Conservation (phyloP, 2,329 filamentous ascomycete species). For the Botrytis squamosa region DNA sequence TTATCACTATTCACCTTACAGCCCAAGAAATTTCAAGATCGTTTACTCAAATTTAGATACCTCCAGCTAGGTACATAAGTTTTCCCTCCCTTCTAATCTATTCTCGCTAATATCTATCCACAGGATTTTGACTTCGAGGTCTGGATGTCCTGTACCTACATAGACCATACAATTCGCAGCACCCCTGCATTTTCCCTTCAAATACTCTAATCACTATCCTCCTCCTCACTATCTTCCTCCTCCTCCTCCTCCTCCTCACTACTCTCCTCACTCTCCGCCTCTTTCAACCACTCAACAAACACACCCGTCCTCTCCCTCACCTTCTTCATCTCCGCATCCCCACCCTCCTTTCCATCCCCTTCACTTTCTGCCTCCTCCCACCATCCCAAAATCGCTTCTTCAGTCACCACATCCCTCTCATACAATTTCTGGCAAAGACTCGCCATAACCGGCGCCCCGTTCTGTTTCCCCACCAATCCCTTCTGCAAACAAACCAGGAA, state of each 20-base stretch:
- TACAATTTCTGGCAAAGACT: conserved; percentile 83
- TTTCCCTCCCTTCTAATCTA: neutral
- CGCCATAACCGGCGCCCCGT: conserved; percentile 67
- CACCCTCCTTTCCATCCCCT: neutral
- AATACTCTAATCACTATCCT: neutral
- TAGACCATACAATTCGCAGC: neutral
- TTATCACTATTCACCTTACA: neutral
- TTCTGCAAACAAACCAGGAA: conserved; percentile 80
- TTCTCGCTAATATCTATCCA: neutral
- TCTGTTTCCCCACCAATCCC: conserved; percentile 66
- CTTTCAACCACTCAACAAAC: conserved; percentile 81
- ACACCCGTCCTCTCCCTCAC: conserved; percentile 59
- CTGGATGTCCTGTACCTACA: neutral
- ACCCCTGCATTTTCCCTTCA: neutral
- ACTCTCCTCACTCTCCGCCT: conserved; percentile 64
- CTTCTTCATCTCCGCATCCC: conserved; percentile 4
- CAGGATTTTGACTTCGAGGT: neutral
- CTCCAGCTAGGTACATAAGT: neutral
- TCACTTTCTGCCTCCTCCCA: conserved; percentile 52
- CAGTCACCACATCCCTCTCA: conserved; percentile 78
- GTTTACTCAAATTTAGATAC: neutral
- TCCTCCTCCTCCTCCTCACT: conserved; percentile 59
- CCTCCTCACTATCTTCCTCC: neutral
- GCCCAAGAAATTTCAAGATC: neutral
- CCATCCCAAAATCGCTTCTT: conserved; percentile 86